Base-by-base conservation (phyloP, 2,329 filamentous ascomycete genomes). In the Aureobasidium melanogenum region DNA sequence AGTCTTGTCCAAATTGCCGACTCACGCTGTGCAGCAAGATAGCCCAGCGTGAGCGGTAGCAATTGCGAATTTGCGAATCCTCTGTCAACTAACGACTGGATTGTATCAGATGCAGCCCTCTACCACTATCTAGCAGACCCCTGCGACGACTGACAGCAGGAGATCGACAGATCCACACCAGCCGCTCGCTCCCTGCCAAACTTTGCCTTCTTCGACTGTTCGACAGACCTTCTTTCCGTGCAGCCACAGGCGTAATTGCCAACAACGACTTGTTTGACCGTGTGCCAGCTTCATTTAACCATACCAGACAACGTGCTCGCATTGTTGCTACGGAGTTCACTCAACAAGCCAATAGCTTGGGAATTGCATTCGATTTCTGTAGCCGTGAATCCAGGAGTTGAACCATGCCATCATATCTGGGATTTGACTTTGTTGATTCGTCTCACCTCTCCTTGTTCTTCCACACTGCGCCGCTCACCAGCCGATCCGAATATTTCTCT, bases 361-460 rank as follows among this genome's bases (percentile, higher is more conserved):
- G n/a, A n/a, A 22, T 17, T 26, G n/a, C 44, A 14, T 26, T 26
- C 24, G n/a, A n/a, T 12, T 4, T 24, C 14, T 24, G 19, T 52
- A 17, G 51, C 32, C 22, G 28, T 44, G 17, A 44, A 44, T 19
- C 52, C 52, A 36, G 54, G 54, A 46, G 39, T 28, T 38, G 41
- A 57, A 24, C 14, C n/a, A 34, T 28, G 41, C 24, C 54, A 44
- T 57, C 54, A 57, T 47, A 10, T 46, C n/a, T 17, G 1, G 24
- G 52, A 38, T 47, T 57, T 57, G 54, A 47, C 41, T 46, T 57
- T 57, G 44, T 43, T 38, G 54, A 57, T 41, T 57, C 54, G 54
- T 46, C 54, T 47, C 39, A 57, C 54, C 14, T 47, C 30, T 38
- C 41, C 28, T 14, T 32, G 17, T 44, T 44, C 39, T 24, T 32